Conservation (phyloP, 108 stramenopile species). For the Fragilariopsis cylindrus region DNA sequence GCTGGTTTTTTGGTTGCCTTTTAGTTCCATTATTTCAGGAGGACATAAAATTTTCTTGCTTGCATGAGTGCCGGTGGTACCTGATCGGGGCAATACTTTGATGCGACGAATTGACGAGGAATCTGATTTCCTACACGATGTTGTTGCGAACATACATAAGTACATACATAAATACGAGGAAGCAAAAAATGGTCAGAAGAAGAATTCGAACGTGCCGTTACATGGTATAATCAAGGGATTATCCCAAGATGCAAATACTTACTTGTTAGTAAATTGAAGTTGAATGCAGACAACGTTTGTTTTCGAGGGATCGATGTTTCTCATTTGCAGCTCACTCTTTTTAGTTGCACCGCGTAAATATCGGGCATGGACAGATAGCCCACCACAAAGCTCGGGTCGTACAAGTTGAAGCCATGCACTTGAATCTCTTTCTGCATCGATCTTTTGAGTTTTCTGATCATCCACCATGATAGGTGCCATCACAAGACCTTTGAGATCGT, state of each 20-base stretch:
- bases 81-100: conserved; percentile 57
- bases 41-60: conserved; percentile 54
- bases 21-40: conserved; percentile 68
- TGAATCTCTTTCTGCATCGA: conserved; percentile 53
- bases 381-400: conserved; percentile 72
- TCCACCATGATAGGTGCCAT: conserved; percentile 74
- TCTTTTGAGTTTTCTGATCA: conserved; percentile 28
- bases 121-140: conserved; percentile 50
- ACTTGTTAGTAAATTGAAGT: conserved; percentile 73
- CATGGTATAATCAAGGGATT: neutral
- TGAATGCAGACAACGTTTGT: conserved; percentile 65
- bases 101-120: conserved; percentile 57
- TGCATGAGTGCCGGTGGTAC: conserved; percentile 27
- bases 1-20: conserved; percentile 41
- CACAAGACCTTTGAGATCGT: conserved; percentile 75
- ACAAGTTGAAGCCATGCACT: conserved; percentile 70
- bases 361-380: conserved; percentile 60
- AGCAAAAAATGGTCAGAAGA: neutral
- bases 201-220: neutral
- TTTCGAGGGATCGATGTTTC: conserved; percentile 56
- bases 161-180: neutral
- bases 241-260: conserved; percentile 24
- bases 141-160: conserved; percentile 6
- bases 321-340: conserved; percentile 44
- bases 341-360: conserved; percentile 62